Base-by-base conservation (phyloP, 23 red algal species). In the Gracilaria domingensis region DNA sequence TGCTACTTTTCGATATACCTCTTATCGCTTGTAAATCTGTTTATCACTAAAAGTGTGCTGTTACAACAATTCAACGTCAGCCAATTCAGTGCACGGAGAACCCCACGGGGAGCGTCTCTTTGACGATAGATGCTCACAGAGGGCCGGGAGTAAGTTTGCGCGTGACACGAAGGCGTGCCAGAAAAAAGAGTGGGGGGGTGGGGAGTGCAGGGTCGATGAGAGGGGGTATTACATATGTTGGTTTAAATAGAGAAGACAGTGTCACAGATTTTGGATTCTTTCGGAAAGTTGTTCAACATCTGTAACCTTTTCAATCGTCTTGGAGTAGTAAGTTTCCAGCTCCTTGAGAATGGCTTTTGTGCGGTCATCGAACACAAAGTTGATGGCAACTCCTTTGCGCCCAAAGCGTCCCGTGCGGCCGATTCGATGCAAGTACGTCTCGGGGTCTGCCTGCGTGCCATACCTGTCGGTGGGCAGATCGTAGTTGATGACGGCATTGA, bases 351-450 rank as follows among this genome's bases (percentile, higher is more conserved):
- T 76, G 36, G 11, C 26, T 8, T 64, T 66, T n/a, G 87, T 88
- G 12, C 49, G 40, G 50, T 61, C 75, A 51, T 98, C 94, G 72
- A 94, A 95, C 42, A 98, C 93, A 67, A 98, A 98, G 87, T 98
- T 98, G 75, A 99, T 94, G 51, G 93, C 97, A 75, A 99, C 60
- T 66, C 97, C 97, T 47, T 96, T 96, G 2, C 93, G 90, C 20
- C 97, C 97, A 80, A 99, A 99, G 23, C 97, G 85, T 28, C 97
- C 97, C 35, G 93, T 99, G 28, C 97, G 91, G 53, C 97, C 97
- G 59, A 99, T 91, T 8, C 97, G 93, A 83, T 99, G 97, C 44
- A 99, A 44, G 45, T 99, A 99, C 0, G 88, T 99, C 51, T 99
- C 97, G 0, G 97, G 89, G 70, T 98, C 96, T 1, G 85, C 80